Evolutionary conservation across 495 filamentous ascomycete genomes (phyloP), one percentile per base, ranked within the genome.

Genomic region (Pseudevernia furfuracea): DNA sequence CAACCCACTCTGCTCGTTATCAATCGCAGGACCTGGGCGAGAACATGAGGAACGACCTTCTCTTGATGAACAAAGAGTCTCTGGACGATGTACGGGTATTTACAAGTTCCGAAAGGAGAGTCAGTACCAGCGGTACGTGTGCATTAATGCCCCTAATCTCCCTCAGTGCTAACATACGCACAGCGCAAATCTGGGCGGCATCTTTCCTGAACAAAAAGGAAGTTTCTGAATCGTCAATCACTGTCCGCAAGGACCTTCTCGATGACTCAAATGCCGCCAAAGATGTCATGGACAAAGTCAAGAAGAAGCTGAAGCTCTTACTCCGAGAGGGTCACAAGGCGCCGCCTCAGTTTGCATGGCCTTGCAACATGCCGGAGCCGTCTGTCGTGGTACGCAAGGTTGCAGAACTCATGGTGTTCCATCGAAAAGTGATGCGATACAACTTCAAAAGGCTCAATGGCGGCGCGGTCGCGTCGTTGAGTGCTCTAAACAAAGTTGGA

Each of bases 181-280:
- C 46, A 85, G 90, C 94, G 34, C 93, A 97, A 82, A 98, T 98
- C 63, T 98, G 92, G 88, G 88, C 92, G 8, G 86, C 86, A 52
- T 88, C 90, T 46, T 98, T 98, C 73, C 81, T 96, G 59, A 87
- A 91, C 62, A 83, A 89, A 73, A 92, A 95, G 74, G 88, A 96
- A 52, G 75, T 96, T 21, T 85, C 89, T 0, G 83, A 89, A 49
- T 88, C 94, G 61, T 89, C 86, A 61, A 92, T 97, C 67, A 87
- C 86, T 58, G 84, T 97, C 63, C 85, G 94, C 52, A 98, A 98
- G 73, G 92, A 97, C 74, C 81, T 98, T 3, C 80, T 98, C 10
- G 94, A 98, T 73, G 94, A 98, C 71, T 96, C 91, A 2, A 98
- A 98, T 76, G 94, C 94, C n/a, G 94, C 94, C 60, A 98, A 98